Evolutionary conservation across 495 filamentous ascomycete genomes (phyloP), one percentile per base, ranked within the genome.

Genomic region (Entonaema liquescens): DNA sequence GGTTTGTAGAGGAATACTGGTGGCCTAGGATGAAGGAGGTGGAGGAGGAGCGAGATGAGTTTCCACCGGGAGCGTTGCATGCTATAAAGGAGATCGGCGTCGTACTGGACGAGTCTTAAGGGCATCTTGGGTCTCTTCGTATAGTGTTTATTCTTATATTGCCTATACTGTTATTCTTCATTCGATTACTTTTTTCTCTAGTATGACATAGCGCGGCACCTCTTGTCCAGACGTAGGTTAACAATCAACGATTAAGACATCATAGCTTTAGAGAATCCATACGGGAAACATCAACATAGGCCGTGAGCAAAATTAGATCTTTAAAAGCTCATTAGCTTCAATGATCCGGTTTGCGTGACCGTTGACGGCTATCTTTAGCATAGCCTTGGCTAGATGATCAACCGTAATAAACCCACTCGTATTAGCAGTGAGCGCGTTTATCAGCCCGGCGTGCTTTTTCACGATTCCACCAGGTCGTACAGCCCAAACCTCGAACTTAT

Each of bases 291-390:
- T n/a, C n/a, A n/a, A n/a, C n/a, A n/a, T n/a, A n/a, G n/a, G n/a
- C n/a, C n/a, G n/a, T n/a, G n/a, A n/a, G n/a, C n/a, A n/a, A 33
- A 33, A 13, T 75, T 31, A 78, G 7, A 79, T 62, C 70, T 74
- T 71, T 57, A 78, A 33, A 23, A 81, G 61, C 35, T 53, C 64
- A 29, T 74, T 49, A 40, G 79, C 75, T 38, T 78, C 75, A 31
- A 80, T 69, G 8, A 79, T 80, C 9, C 76, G 65, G 29, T 78
- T 75, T 8, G 74, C 55, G 25, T 73, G 66, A 1, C 82, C 82
- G 19, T 81, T 74, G 0, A 83, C 11, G 0, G 73, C 77, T 42
- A 82, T 70, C 35, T 80, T 76, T 1, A 85, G 38, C 79, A 83
- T 80, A 8, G 72, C 75, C 21, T 66, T 75, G 1, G 82, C 83